Evolutionary conservation across 1,139 yeast genomes (phyloP), one percentile per base, ranked within the genome.

Genomic region (Scheffersomyces segobiensis): DNA sequence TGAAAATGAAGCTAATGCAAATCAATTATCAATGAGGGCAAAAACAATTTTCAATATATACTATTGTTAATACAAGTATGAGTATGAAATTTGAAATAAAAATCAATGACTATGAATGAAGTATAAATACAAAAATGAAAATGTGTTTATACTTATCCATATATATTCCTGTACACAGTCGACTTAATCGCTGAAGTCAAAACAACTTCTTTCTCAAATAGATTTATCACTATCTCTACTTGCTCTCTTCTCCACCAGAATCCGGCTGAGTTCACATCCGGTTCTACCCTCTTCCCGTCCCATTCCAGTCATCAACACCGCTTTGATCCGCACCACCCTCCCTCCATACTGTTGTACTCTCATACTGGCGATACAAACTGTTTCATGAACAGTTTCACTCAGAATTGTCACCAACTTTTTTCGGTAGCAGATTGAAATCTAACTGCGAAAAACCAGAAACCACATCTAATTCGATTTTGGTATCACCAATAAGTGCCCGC

Each of bases 351-450:
- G 12, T 8, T 4, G 42, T 4, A 32, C 12, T 32, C 1, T 12
- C 42, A 12, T 32, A 3, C 42, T 32, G 8, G 42, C 14, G 17
- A 32, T 4, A 32, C 42, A 10, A 32, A 1, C 42, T 4, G 17
- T 32, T 32, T 32, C 42, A 10, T 6, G 5, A 7, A 6, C 8
- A 24, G 32, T 32, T 32, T 32, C 8, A 32, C 42, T 32, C 17
- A 14, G 19, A 55, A 57, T 49, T 21, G 50, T 46, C 54, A 49
- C 51, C 39, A 17, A 22, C 51, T n/a, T 20, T 50, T 32, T 47
- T 24, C 51, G 50, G 18, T 47, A 52, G 46, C 26, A 54, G 50
- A 54, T 53, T 32, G 47, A 17, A 39, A 32, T n/a, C 32, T 24
- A 24, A 42, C 21, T 19, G 20, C 32, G 52, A 51, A 52, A 47